Evolutionary conservation across 1,139 yeast genomes (phyloP).

Genomic region (Entelexis sorbosivorans): DNA sequence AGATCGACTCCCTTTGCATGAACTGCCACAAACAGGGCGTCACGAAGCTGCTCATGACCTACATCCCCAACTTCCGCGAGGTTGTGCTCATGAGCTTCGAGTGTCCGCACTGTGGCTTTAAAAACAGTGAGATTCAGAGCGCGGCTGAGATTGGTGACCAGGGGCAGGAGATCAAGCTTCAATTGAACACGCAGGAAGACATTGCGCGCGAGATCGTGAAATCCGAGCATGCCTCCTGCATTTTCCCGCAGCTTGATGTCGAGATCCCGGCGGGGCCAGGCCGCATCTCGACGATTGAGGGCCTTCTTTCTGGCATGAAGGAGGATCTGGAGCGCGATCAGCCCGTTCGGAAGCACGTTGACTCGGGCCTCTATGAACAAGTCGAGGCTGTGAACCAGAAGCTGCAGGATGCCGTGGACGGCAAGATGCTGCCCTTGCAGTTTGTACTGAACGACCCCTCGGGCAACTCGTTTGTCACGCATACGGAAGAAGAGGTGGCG

Average conservation of each 20-base stretch:
- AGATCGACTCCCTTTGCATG: slow-evolving; percentile 90
- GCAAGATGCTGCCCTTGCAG: slow-evolving; percentile 67
- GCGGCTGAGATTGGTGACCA: slow-evolving; percentile 72
- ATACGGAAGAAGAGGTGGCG: slow-evolving; percentile 46
- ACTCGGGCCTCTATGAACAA: slow-evolving; percentile 66
- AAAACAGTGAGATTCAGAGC: slow-evolving; percentile 87
- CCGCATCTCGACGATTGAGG: slow-evolving; percentile 85
- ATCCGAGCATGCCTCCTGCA: slow-evolving; percentile 76
- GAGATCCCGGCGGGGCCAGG: slow-evolving; percentile 96
- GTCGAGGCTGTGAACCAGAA: slow-evolving; percentile 58
- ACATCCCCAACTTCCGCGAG: slow-evolving; percentile 86
- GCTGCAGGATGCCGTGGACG: slow-evolving; percentile 43
- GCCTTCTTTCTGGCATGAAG: slow-evolving; percentile 69
- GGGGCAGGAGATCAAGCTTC: slow-evolving; percentile 65
- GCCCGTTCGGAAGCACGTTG: slow-evolving; percentile 56
- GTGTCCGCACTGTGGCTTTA: slow-evolving; percentile 89
- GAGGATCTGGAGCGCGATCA: slow-evolving; percentile 78
- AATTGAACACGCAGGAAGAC: slow-evolving; percentile 61
- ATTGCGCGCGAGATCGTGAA: slow-evolving; percentile 86
- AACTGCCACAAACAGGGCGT: slow-evolving; percentile 80
- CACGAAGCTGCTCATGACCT: slow-evolving; percentile 72
- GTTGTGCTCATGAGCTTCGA: slow-evolving; percentile 89
- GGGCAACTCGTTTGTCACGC: slow-evolving; percentile 87
- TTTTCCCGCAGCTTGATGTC: slow-evolving; percentile 72
- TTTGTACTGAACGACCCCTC: slow-evolving; percentile 84